Base-by-base conservation (phyloP, 2,329 filamentous ascomycete genomes). In the Aspergillus oerlinghausenensis region DNA sequence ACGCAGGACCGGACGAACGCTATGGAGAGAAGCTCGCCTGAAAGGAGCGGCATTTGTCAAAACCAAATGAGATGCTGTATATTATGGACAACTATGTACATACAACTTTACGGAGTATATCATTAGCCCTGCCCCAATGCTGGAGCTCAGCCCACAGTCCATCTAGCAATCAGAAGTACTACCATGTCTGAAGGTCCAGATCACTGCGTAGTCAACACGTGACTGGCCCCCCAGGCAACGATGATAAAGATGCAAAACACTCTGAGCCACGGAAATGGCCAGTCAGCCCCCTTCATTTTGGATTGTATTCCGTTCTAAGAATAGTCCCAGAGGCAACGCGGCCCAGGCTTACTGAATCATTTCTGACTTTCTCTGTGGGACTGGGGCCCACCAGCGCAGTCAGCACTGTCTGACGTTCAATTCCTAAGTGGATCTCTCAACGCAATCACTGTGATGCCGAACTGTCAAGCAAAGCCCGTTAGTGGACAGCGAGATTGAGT, bases 311-410 rank as follows among this genome's bases (percentile, higher is more conserved):
- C 45, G 35, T 60, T 55, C 59, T 61, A 61, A 61, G 59, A 61
- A 61, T 61, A 61, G 57, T 48, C 40, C 48, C 49, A 49, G 25
- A 52, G 52, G 55, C 60, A 56, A 60, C 55, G 57, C 60, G 57
- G 55, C 57, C 49, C 55, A 51, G 49, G 49, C 51, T 55, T 45
- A 45, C 40, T 29, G 14, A 28, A 11, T 23, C n/a, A 45, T 19
- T 21, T 45, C 42, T 45, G 42, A 23, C n/a, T 23, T 19, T 45
- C 19, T 21, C 19, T 45, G n/a, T 43, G 42, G n/a, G 42, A 23
- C 19, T 21, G 17, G 43, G 53, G 38, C 38, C 52, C 47, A 40
- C 55, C 45, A 52, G 45, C 35, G 29, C 49, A 26, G 29, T 49
- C 45, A 10, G 49, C 35, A 48, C 49, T 26, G 25, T 49, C 35